These are phyloP conservation scores for Taiwanofungus camphoratus DNA, from an alignment of 1,284 basidiomycete species.

Conservation along the genomic window DNA sequence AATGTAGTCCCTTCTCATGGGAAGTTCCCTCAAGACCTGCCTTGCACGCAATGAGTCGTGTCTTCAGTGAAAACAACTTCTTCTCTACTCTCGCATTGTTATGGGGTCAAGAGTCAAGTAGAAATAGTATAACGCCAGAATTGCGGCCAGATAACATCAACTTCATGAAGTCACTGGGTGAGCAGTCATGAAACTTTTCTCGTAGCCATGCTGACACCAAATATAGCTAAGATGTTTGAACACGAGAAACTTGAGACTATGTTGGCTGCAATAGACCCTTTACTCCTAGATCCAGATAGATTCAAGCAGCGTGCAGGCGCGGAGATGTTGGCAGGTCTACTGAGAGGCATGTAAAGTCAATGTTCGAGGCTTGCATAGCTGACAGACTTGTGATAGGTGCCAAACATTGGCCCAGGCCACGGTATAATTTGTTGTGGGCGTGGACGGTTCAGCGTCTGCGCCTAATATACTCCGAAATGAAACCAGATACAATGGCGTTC, in stretches of 20 bases:
- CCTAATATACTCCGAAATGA: conserved; percentile 71
- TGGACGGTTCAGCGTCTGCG: conserved; percentile 77
- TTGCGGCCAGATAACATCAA: conserved; percentile 59
- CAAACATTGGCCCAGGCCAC: conserved; percentile 81
- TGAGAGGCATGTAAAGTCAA: conserved; percentile 46
- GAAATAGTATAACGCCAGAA: conserved; percentile 43
- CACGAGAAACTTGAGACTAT: conserved; percentile 48
- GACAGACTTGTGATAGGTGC: conserved; percentile 48
- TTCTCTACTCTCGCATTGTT: conserved; percentile 52
- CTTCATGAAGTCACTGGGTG: conserved; percentile 69
- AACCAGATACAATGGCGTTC: conserved; percentile 76
- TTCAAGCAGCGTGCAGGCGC: conserved; percentile 91
- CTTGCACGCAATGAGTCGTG: conserved; percentile 52
- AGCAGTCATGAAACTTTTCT: conserved; percentile 15
- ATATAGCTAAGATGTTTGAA: conserved; percentile 62
- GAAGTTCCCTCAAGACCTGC: conserved; percentile 56
- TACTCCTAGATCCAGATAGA: conserved; percentile 70
- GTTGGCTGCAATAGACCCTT: conserved; percentile 49
- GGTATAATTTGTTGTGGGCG: conserved; percentile 64
- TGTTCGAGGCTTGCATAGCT: conserved; percentile 1
- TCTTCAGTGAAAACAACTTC: conserved; percentile 52
- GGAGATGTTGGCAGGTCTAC: conserved; percentile 77
- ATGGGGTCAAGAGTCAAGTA: conserved; percentile 71
- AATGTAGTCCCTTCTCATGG: conserved; percentile 55
- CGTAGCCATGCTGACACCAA: conserved; percentile 6